Percentiles rank a stretch among this genome's conserved stretches.
These are phyloP conservation scores for Saccharomyces hybrid DNA, from an alignment of 1,139 yeast species.

Conservation along the genomic window DNA sequence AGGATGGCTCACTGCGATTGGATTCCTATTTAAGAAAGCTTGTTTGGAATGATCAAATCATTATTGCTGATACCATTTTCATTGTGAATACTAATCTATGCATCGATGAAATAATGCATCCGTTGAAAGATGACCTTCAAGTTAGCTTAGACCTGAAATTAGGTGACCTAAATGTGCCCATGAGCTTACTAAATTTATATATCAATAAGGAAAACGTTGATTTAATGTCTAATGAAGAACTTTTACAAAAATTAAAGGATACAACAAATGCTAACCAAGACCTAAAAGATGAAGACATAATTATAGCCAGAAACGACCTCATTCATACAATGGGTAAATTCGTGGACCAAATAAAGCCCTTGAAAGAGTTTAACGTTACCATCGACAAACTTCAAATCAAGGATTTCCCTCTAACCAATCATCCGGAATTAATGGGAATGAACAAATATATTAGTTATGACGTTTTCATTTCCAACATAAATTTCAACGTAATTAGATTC, in stretches of 20 bases:
- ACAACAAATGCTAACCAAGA: background rate
- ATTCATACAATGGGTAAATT: constrained; percentile 9
- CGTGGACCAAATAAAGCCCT: constrained; percentile 7
- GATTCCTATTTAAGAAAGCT: constrained; percentile 8
- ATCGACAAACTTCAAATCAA: constrained; percentile 20
- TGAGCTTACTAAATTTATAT: constrained; percentile 1
- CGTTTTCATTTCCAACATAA: constrained; percentile 21
- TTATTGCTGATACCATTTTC: constrained; percentile 13
- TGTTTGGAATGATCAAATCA: constrained; percentile 8
- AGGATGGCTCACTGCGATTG: background rate
- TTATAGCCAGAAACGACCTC: constrained; percentile 6
- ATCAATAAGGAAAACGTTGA: background rate
- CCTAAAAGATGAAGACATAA: constrained; percentile 3
- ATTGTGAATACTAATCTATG: constrained; percentile 3
- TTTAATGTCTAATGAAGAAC: background rate
- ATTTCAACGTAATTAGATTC: constrained; percentile 26
- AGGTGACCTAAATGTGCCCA: constrained; percentile 11
- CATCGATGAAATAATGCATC: background rate
- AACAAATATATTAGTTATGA: constrained; percentile 18
- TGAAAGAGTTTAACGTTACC: constrained; percentile 17
- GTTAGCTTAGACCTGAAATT: constrained; percentile 8
- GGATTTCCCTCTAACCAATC: constrained; percentile 18
- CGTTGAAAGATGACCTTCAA: background rate
- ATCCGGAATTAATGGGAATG: constrained; percentile 15
- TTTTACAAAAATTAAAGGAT: background rate